Evolutionary conservation across 2,329 filamentous ascomycete genomes (phyloP).

Genomic region (Xylaria sp.): DNA sequence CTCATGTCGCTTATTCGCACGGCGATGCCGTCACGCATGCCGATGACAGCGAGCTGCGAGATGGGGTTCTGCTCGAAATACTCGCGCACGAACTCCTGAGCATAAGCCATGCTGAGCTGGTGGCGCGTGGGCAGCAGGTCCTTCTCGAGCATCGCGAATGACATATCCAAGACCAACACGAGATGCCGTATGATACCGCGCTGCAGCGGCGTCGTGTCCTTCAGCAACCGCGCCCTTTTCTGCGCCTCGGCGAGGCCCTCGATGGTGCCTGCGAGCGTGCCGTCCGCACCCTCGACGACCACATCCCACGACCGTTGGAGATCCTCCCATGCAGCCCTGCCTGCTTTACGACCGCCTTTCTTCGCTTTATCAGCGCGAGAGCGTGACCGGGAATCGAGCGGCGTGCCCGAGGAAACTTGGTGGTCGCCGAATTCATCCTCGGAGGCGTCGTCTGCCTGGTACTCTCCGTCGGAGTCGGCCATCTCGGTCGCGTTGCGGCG

Average conservation of each 20-base stretch:
- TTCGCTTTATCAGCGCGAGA: slow-evolving; percentile 47
- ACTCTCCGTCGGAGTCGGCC: slow-evolving; percentile 80
- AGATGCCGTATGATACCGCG: slow-evolving; percentile 98
- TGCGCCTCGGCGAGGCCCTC: slow-evolving; percentile 82
- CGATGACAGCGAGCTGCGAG: slow-evolving; percentile 90
- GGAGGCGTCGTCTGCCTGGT: slow-evolving; percentile 70
- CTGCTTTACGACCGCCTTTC: slow-evolving; percentile 48
- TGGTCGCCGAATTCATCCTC: slow-evolving; percentile 71
- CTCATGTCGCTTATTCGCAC: slow-evolving; percentile 88
- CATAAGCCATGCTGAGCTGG: slow-evolving; percentile 82
- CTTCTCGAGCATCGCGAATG: slow-evolving; percentile 93
- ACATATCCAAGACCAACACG: slow-evolving; percentile 90
- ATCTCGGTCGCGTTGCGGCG: slow-evolving; percentile 54
- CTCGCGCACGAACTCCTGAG: slow-evolving; percentile 87
- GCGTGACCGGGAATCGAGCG: slow-evolving; percentile 42
- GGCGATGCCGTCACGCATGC: slow-evolving; percentile 92
- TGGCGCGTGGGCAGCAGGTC: slow-evolving; percentile 91
- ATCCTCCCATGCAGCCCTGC: slow-evolving; percentile 72
- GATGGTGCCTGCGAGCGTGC: slow-evolving; percentile 76
- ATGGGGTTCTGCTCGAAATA: slow-evolving; percentile 99
- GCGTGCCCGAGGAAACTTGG: slow-evolving; percentile 55
- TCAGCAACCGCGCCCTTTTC: slow-evolving; percentile 82
- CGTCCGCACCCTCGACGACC: slow-evolving; percentile 82
- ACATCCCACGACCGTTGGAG: slow-evolving; percentile 77
- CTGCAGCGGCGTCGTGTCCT: slow-evolving; percentile 95